Evolutionary conservation across 345 rosid genomes (phyloP).

Genomic region (Moringa oleifera): DNA sequence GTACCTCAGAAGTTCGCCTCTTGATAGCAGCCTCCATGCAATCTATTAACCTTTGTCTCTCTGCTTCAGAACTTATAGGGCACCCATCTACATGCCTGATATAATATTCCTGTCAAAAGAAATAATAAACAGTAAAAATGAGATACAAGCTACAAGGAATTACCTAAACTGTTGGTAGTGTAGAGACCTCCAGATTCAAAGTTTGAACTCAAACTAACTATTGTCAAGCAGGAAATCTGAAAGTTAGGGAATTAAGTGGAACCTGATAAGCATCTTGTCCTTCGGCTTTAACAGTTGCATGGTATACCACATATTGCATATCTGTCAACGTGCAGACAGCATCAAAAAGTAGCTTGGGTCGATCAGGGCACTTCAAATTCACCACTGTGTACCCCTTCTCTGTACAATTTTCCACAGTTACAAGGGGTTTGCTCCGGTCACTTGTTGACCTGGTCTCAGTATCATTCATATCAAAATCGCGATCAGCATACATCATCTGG

Average conservation of each 20-base stretch:
- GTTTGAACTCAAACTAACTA: neutral
- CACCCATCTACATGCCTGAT: conserved; percentile 85
- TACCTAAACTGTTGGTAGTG: too few species aligned
- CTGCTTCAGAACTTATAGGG: conserved; percentile 90
- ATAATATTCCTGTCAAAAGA: conserved; percentile 64
- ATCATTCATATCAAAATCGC: conserved; percentile 53
- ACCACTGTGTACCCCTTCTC: conserved; percentile 75
- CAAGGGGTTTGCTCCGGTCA: conserved; percentile 35
- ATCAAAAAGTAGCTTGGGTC: conserved; percentile 74
- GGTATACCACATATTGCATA: conserved; percentile 75
- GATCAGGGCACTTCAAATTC: conserved; percentile 60
- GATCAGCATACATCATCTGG: conserved; percentile 85
- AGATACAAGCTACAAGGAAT: neutral
- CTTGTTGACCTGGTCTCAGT: conserved; percentile 27
- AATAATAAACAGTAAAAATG: conserved; percentile 3
- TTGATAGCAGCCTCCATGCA: conserved; percentile 96
- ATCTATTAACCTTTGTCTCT: conserved; percentile 81
- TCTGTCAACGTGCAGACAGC: conserved; percentile 77
- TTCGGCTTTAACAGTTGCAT: conserved; percentile 68
- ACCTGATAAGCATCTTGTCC: conserved; percentile 81
- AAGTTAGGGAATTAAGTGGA: conserved; percentile 7
- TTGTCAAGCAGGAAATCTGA: conserved; percentile 4
- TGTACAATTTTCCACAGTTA: conserved; percentile 55
- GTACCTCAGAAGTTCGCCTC: conserved; percentile 68
- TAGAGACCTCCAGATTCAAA: too few species aligned